These are phyloP conservation scores for Flueggea neowawraea DNA, from an alignment of 441 rosid species.

Conservation along the genomic window DNA sequence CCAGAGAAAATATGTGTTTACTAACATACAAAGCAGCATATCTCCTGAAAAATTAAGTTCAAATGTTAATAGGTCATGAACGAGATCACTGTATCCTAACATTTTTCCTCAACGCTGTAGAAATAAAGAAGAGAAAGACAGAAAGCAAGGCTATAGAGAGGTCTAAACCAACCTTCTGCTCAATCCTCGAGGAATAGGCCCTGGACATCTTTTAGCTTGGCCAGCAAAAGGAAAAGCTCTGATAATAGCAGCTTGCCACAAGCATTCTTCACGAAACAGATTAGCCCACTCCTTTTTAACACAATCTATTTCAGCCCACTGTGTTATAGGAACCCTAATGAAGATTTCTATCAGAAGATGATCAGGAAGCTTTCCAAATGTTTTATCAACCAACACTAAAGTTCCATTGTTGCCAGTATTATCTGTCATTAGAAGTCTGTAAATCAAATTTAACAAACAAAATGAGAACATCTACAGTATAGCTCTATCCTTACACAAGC, in stretches of 20 bases:
- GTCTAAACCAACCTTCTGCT: conserved; percentile 48
- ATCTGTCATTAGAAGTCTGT: conserved; percentile 54
- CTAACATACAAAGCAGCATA: conserved; percentile 63
- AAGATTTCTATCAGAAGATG: conserved; percentile 79
- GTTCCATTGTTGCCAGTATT: conserved; percentile 18
- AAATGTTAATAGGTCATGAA: too few relatives aligned
- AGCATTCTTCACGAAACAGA: conserved; percentile 67
- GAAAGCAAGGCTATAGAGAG: not conserved
- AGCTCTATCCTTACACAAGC: too few relatives aligned
- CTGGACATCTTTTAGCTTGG: conserved; percentile 69
- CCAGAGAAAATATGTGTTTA: conserved; percentile 49
- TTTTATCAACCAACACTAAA: conserved; percentile 25
- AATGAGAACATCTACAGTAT: too few relatives aligned
- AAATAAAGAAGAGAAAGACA: not conserved
- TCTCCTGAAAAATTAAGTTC: conserved; percentile 50
- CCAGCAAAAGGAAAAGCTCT: conserved; percentile 50
- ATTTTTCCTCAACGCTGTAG: not conserved
- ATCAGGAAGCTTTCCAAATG: conserved; percentile 65
- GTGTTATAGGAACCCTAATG: conserved; percentile 55
- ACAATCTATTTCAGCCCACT: conserved; percentile 59
- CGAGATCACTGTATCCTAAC: too few relatives aligned
- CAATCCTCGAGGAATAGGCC: conserved; percentile 75
- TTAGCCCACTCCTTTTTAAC: conserved; percentile 72
- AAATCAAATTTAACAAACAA: conserved; percentile 1
- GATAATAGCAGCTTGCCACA: conserved; percentile 80